Evolutionary conservation across 495 filamentous ascomycete species (phyloP).

Genomic region (Xylaria longipes): DNA sequence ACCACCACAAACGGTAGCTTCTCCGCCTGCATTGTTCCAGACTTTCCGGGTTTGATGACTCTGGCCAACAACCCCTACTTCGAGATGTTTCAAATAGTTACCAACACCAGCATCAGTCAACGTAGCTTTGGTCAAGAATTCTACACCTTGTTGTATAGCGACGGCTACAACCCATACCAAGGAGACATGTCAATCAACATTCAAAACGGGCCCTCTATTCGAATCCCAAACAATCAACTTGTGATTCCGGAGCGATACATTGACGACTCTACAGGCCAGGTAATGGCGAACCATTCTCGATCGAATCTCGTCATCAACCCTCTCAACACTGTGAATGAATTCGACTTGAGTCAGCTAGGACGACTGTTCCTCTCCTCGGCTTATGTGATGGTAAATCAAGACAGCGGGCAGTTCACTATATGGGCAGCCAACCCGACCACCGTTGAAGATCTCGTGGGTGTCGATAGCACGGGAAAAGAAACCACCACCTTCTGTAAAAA

Average conservation of each 20-base stretch:
- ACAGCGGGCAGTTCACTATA: conserved; percentile 35
- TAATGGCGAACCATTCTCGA: conserved; percentile 30
- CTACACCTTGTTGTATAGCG: conserved; percentile 30
- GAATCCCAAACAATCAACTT: conserved; percentile 35
- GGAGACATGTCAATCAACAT: conserved; percentile 24
- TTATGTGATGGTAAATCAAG: conserved; percentile 43
- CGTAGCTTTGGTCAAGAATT: conserved; percentile 35
- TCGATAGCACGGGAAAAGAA: conserved; percentile 23
- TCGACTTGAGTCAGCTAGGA: conserved; percentile 41
- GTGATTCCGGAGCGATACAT: conserved; percentile 40
- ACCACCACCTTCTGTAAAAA: conserved; percentile 14
- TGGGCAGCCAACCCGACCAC: conserved; percentile 37
- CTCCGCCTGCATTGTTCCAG: conserved; percentile 36
- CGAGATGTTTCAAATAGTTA: conserved; percentile 29
- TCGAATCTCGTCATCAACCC: conserved; percentile 38
- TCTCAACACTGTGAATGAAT: conserved; percentile 31
- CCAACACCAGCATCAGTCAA: conserved; percentile 22
- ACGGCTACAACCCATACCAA: conserved; percentile 1
- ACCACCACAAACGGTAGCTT: conserved; percentile 11
- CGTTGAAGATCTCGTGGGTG: conserved; percentile 31
- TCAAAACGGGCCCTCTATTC: conserved; percentile 24
- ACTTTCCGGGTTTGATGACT: conserved; percentile 32
- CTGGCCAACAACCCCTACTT: conserved; percentile 37
- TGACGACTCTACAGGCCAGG: conserved; percentile 26
- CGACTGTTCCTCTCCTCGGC: conserved; percentile 43